phyloP scores from a whole-genome alignment of 768 basidiomycete species.

The Agaricus sinodeliciosus region DNA sequence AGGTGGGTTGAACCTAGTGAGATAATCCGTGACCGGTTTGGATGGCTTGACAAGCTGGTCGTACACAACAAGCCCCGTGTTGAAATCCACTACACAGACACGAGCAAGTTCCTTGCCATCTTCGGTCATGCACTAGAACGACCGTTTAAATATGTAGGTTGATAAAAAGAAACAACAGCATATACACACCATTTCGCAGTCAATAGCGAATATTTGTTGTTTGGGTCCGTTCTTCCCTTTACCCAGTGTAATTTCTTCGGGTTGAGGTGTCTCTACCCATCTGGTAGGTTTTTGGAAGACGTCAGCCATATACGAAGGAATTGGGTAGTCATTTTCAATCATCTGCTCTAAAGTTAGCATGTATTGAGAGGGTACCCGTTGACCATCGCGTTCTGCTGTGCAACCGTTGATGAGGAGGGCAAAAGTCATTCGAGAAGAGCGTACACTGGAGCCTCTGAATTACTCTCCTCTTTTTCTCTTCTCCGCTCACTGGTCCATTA shows the following conservation, averaged over 20 bases:
- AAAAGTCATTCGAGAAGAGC: slow-evolving; percentile 5
- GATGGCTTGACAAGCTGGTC: slow-evolving; percentile 87
- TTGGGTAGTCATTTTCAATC: slow-evolving; percentile 90
- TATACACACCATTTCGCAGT: slow-evolving; percentile 91
- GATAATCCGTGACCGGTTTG: slow-evolving; percentile 82
- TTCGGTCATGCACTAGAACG: slow-evolving; percentile 71
- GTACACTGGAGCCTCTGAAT: slow-evolving; percentile 31
- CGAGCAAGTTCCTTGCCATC: slow-evolving; percentile 87
- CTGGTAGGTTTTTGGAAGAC: slow-evolving; percentile 56
- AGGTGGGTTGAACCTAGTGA: slow-evolving; percentile 61
- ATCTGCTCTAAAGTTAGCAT: slow-evolving; percentile 77
- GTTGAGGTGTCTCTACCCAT: slow-evolving; percentile 79
- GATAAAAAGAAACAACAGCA: neutral
- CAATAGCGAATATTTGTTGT: slow-evolving; percentile 71
- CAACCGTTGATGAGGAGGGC: slow-evolving; percentile 5
- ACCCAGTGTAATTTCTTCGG: slow-evolving; percentile 8
- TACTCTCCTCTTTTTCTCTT: slow-evolving; percentile 70
- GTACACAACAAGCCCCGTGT: slow-evolving; percentile 66
- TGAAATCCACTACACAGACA: slow-evolving; percentile 77
- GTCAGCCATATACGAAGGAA: slow-evolving; percentile 80
- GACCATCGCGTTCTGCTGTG: slow-evolving; percentile 53
- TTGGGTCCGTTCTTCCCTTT: slow-evolving; percentile 21
- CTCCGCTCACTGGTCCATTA: slow-evolving; percentile 68
- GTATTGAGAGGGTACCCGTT: slow-evolving; percentile 59
- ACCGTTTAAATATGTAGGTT: neutral